A percentile compares a stretch with the other conserved stretches of the same genome.
Conservation (phyloP, 2,329 filamentous ascomycete species). For the Ophiostoma montium region DNA sequence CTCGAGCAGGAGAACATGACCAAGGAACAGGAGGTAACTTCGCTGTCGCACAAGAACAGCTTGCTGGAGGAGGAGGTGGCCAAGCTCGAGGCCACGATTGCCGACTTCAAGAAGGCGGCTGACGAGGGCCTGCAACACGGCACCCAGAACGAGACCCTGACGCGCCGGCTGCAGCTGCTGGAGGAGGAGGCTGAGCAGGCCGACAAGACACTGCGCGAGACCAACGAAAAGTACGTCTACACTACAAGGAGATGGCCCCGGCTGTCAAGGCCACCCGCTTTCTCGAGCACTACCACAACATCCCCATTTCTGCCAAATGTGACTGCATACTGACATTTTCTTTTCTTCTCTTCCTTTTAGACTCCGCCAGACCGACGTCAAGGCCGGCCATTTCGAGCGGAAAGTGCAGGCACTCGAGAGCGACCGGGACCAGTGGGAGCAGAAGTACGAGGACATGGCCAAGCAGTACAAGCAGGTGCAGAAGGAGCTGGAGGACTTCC, state of each 20-base stretch:
- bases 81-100: slow-evolving; percentile 73
- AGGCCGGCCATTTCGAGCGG: slow-evolving; percentile 97
- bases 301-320: slow-evolving; percentile 8
- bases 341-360: slow-evolving; percentile 31
- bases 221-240: slow-evolving; percentile 84
- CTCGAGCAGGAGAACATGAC: slow-evolving; percentile 89
- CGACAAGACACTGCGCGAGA: slow-evolving; percentile 90
- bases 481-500: slow-evolving; percentile 86
- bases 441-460: slow-evolving; percentile 94
- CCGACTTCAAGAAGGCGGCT: slow-evolving; percentile 76
- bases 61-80: slow-evolving; percentile 83
- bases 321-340: slow-evolving; percentile 1
- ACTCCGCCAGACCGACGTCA: slow-evolving; percentile 97
- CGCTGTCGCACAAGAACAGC: slow-evolving; percentile 87
- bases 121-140: slow-evolving; percentile 71
- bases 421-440: slow-evolving; percentile 86
- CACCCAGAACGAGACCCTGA: slow-evolving; percentile 81
- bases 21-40: slow-evolving; percentile 98
- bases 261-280: neutral
- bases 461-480: slow-evolving; percentile 74
- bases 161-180: slow-evolving; percentile 84
- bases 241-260: neutral
- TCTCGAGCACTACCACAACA: slow-evolving; percentile 8
- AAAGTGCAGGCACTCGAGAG: slow-evolving; percentile 95
- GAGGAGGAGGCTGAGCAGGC: slow-evolving; percentile 97